phyloP scores from a whole-genome alignment of 2,329 filamentous ascomycete species.

The Penicillium sp. region DNA sequence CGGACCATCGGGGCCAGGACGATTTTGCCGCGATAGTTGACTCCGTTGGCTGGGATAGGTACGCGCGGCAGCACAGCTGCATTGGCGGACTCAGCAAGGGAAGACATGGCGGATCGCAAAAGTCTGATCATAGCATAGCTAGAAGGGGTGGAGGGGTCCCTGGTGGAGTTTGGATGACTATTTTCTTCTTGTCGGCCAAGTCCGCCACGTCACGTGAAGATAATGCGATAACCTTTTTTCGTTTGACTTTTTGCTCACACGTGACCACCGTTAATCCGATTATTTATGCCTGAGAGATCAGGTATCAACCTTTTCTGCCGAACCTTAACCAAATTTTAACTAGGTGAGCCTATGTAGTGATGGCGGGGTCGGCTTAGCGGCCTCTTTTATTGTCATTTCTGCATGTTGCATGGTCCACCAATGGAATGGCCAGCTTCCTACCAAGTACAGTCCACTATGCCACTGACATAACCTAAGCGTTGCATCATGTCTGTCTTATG shows the following conservation, averaged over 20 bases:
- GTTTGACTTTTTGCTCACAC: background rate
- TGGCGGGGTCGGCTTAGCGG: too few species aligned
- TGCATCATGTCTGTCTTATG: background rate
- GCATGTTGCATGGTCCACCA: background rate
- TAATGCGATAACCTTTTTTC: constrained; percentile 17
- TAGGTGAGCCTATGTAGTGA: too few species aligned
- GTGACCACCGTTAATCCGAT: too few species aligned
- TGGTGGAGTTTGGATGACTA: constrained; percentile 3
- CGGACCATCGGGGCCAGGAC: constrained; percentile 97
- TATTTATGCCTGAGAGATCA: too few species aligned
- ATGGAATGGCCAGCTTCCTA: background rate
- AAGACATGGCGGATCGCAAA: constrained; percentile 55
- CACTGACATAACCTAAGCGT: background rate
- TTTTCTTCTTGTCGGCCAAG: constrained; percentile 10
- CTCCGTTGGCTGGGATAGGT: constrained; percentile 78
- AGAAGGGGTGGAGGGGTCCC: constrained; percentile 3
- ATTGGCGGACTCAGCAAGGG: constrained; percentile 28
- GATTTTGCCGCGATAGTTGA: constrained; percentile 89
- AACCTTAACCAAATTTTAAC: too few species aligned
- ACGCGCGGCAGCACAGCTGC: constrained; percentile 56
- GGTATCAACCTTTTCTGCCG: too few species aligned
- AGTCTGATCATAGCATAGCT: constrained; percentile 40
- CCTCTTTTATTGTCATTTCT: background rate
- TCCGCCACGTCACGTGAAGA: constrained; percentile 22
- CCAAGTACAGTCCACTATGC: background rate